Conservation (phyloP, 768 basidiomycete species). For the Lyophyllum semitale region DNA sequence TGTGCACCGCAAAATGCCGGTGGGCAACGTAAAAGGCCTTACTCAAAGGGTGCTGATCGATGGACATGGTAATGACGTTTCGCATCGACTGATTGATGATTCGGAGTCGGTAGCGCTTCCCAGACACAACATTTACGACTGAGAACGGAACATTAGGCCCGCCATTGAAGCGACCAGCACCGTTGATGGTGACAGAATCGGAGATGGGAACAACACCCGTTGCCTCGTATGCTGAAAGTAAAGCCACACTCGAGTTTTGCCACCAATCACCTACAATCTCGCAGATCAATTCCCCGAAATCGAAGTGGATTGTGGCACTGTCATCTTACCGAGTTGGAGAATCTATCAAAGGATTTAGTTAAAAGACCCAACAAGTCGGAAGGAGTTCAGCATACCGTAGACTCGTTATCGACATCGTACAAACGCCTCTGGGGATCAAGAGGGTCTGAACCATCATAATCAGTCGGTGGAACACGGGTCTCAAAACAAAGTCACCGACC, state of each 20-base stretch:
- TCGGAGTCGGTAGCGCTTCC: constrained; percentile 49
- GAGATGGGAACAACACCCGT: constrained; percentile 28
- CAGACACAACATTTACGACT: constrained; percentile 35
- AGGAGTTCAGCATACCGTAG: constrained; percentile 7
- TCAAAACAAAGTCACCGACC: constrained; percentile 16
- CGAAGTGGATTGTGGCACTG: constrained; percentile 22
- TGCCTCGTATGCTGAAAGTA: constrained; percentile 28
- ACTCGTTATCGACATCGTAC: constrained; percentile 17
- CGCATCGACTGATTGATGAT: constrained; percentile 46
- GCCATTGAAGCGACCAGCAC: constrained; percentile 37
- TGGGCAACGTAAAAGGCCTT: not conserved
- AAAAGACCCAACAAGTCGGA: not conserved
- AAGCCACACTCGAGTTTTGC: constrained; percentile 20
- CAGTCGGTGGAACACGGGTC: not conserved
- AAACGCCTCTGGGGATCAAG: constrained; percentile 9
- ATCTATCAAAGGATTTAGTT: constrained; percentile 9
- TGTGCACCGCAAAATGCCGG: too few relatives aligned
- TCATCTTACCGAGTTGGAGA: constrained; percentile 16
- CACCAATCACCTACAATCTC: constrained; percentile 45
- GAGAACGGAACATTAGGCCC: constrained; percentile 39
- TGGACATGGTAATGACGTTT: constrained; percentile 32
- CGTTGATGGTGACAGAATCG: constrained; percentile 46
- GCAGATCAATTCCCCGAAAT: not conserved
- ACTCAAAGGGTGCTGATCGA: constrained; percentile 33
- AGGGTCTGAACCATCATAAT: constrained; percentile 7